Evolutionary conservation across 2,329 filamentous ascomycete genomes (phyloP).

Genomic region (Eurotiales sp.): DNA sequence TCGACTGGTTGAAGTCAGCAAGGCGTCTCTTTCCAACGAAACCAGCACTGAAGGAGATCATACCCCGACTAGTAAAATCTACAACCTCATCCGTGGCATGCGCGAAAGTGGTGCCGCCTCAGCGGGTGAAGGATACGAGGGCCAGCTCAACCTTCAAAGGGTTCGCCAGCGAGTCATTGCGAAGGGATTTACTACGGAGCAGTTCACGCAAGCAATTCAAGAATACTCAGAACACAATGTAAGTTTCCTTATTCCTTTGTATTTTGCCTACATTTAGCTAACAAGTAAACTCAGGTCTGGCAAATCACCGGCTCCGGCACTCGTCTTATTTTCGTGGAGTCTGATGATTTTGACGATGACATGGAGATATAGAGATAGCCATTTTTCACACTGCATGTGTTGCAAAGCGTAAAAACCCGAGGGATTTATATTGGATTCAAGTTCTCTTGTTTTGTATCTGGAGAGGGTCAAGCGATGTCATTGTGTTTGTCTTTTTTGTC

Average conservation of each 20-base stretch:
- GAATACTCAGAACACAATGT: slow-evolving; percentile 88
- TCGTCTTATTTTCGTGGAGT: slow-evolving; percentile 67
- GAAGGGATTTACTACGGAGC: slow-evolving; percentile 94
- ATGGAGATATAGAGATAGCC: slow-evolving; percentile 41
- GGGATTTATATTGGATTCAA: background rate
- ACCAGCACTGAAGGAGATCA: slow-evolving; percentile 61
- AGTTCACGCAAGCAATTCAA: slow-evolving; percentile 79
- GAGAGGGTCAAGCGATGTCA: slow-evolving; percentile 11
- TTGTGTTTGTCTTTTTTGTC: background rate
- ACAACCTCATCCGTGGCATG: slow-evolving; percentile 86
- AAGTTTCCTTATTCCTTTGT: slow-evolving; percentile 47
- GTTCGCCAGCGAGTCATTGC: slow-evolving; percentile 89
- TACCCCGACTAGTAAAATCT: slow-evolving; percentile 85
- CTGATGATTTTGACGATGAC: slow-evolving; percentile 41
- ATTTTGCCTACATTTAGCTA: slow-evolving; percentile 35
- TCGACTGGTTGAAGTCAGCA: slow-evolving; percentile 85
- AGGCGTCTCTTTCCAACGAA: slow-evolving; percentile 80
- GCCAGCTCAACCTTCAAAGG: slow-evolving; percentile 81
- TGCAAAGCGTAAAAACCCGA: background rate
- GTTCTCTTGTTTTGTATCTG: slow-evolving; percentile 8
- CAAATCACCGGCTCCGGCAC: slow-evolving; percentile 70
- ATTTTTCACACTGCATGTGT: background rate
- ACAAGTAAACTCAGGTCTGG: slow-evolving; percentile 61
- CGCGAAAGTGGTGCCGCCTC: slow-evolving; percentile 77
- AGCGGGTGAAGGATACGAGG: slow-evolving; percentile 67